Base-by-base conservation (phyloP, 805 yeast genomes). In the Candida chauliodis region DNA sequence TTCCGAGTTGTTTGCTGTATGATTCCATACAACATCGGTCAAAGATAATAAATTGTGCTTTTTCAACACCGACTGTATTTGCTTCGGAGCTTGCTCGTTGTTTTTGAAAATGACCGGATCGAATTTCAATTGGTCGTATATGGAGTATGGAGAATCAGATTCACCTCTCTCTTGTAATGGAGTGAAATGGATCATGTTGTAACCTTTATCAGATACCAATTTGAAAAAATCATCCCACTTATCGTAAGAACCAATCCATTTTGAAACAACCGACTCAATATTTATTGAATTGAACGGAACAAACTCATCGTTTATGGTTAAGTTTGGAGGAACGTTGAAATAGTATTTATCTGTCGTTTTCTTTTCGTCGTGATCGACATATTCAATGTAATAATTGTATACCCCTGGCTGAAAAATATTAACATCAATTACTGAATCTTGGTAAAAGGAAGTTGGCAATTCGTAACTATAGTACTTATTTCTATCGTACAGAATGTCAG, bases 161-260 rank as follows among this genome's bases (percentile, higher is more conserved):
- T 73, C 83, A 23, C 99, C 99, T 40, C 98, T 73, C 46, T 80
- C 65, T 61, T 91, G 96, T 49, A 91, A 69, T 0, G 99, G 99
- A 5, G 97, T 90, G 58, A 91, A 91, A 66, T 91, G 99, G 30
- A 93, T 69, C 96, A 91, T 87, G 59, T 93, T 93, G 66, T 91
- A 91, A 15, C 93, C 90, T 59, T 93, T 93, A 7, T 62, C 56
- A 11, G 81, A 62, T 31, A 91, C 74, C 32, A 75, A 74, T 1
- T 58, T 56, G 42, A 91, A 84, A 40, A 84, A 65, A 1, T 61
- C 56, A 40, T 77, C 76, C 98, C 98, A 91, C 10, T 75, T 59
- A 2, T 58, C 55, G 23, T 71, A 56, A 2, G 77, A 73, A 2
- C 97, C 96, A 63, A 90, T 76, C 91, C 96, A 88, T 63, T 91